These are phyloP conservation scores for Pythium biforme DNA, from an alignment of 352 stramenopile species.

Conservation along the genomic window DNA sequence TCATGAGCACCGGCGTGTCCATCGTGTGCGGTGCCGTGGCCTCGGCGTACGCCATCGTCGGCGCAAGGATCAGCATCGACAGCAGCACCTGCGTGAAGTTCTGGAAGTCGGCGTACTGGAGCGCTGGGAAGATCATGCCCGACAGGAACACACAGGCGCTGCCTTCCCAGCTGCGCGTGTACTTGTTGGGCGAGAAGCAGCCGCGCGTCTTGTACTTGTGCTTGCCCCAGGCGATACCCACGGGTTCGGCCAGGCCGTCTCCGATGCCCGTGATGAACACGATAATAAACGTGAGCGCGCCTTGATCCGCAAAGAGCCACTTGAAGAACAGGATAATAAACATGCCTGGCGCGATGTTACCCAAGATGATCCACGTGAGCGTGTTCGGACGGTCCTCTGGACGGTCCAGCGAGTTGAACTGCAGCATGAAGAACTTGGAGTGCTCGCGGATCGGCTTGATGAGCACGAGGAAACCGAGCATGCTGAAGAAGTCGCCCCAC, in stretches of 20 bases:
- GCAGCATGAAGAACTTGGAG: slow-evolving; percentile 84
- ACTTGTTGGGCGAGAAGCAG: slow-evolving; percentile 79
- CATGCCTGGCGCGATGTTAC: slow-evolving; percentile 61
- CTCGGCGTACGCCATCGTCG: slow-evolving; percentile 83
- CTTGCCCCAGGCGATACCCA: slow-evolving; percentile 76
- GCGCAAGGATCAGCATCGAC: slow-evolving; percentile 74
- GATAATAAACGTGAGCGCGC: slow-evolving; percentile 42
- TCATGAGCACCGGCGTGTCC: slow-evolving; percentile 85
- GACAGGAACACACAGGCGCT: slow-evolving; percentile 77
- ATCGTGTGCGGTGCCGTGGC: slow-evolving; percentile 82
- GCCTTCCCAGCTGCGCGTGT: slow-evolving; percentile 77
- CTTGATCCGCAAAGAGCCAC: slow-evolving; percentile 63
- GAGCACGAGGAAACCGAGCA: slow-evolving; percentile 77
- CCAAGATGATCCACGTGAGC: slow-evolving; percentile 42
- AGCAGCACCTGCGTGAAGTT: slow-evolving; percentile 77
- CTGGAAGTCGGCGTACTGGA: slow-evolving; percentile 76
- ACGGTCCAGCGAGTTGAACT: slow-evolving; percentile 86
- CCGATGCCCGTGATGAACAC: slow-evolving; percentile 74
- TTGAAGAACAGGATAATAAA: slow-evolving; percentile 86
- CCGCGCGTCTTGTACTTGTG: slow-evolving; percentile 84
- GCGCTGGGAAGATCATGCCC: slow-evolving; percentile 71
- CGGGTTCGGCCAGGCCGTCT: slow-evolving; percentile 73
- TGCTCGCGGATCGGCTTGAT: slow-evolving; percentile 82
- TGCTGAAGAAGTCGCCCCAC: slow-evolving; percentile 82
- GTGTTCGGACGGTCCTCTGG: slow-evolving; percentile 68